Percentiles rank a stretch among this genome's conserved stretches.
Conservation (phyloP, 805 yeast genomes). For the Ogataea pilisensis region DNA sequence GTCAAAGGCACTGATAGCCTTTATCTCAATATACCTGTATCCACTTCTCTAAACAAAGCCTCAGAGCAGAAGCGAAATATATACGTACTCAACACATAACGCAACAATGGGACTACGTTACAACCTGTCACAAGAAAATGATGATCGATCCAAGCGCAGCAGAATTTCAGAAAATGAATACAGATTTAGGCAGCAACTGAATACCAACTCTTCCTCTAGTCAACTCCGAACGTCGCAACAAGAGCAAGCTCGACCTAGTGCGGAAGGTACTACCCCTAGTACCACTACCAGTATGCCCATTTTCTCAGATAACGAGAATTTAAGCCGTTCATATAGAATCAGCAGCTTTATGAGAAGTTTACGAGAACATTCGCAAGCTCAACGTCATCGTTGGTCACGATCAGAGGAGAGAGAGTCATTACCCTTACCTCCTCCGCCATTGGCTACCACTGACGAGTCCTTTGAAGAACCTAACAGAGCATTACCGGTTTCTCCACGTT, state of each 20-base stretch:
- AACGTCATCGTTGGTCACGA: background rate
- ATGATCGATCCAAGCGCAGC: constrained; percentile 1
- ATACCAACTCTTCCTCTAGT: no score
- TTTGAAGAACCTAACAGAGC: background rate
- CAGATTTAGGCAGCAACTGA: background rate
- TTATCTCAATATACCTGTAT: no score
- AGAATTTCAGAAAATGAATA: constrained; percentile 1
- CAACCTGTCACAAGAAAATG: background rate
- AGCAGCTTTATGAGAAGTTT: background rate
- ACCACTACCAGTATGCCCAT: background rate
- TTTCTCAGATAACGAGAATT: background rate
- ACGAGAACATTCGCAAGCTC: background rate
- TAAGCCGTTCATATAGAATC: background rate
- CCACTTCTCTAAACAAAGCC: no score
- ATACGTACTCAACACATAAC: no score
- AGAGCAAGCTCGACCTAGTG: background rate
- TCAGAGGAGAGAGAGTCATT: background rate
- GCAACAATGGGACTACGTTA: constrained; percentile 2
- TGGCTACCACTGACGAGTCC: background rate
- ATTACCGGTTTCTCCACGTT: background rate
- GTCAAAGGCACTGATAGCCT: background rate
- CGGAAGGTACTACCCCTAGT: background rate
- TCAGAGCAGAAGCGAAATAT: no score
- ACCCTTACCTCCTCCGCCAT: background rate
- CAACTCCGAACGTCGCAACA: no score